Evolutionary conservation across 495 filamentous ascomycete species (phyloP).

Genomic region (Penicillium chermesinum): DNA sequence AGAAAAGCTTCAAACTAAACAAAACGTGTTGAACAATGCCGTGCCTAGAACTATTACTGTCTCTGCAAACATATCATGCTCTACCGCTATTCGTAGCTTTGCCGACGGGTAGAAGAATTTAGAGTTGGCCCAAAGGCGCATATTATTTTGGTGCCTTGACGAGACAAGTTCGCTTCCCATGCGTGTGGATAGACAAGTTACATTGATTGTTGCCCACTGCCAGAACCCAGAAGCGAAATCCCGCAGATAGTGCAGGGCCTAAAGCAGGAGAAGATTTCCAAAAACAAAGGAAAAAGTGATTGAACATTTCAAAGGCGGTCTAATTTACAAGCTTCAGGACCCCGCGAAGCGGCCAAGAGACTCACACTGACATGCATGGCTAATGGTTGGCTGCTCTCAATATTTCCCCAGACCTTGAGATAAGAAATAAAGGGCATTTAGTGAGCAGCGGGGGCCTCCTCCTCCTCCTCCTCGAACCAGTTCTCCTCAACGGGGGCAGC

Average conservation of each 20-base stretch:
- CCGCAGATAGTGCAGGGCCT: neutral
- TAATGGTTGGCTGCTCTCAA: constrained; percentile 20
- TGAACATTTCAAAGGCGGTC: constrained; percentile 39
- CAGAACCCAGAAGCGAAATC: neutral
- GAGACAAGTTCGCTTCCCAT: neutral
- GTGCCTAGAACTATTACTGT: neutral
- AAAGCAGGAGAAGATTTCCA: neutral
- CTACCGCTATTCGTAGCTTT: neutral
- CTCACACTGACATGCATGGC: constrained; percentile 22
- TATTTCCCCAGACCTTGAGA: constrained; percentile 31
- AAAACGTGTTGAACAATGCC: neutral
- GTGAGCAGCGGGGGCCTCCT: constrained; percentile 47
- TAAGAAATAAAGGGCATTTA: constrained; percentile 30
- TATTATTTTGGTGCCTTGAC: neutral
- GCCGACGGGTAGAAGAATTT: neutral
- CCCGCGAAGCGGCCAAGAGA: constrained; percentile 27
- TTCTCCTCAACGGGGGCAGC: constrained; percentile 56
- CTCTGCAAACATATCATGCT: neutral
- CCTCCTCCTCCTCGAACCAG: constrained; percentile 66
- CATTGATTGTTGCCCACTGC: neutral
- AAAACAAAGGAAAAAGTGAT: constrained; percentile 23
- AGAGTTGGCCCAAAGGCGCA: neutral
- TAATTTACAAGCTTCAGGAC: constrained; percentile 46
- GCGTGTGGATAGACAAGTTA: neutral
- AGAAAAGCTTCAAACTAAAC: neutral